Evolutionary conservation across 139 green algal species (phyloP), one percentile per base, ranked within the genome.

Genomic region (Ulvella scutata): DNA sequence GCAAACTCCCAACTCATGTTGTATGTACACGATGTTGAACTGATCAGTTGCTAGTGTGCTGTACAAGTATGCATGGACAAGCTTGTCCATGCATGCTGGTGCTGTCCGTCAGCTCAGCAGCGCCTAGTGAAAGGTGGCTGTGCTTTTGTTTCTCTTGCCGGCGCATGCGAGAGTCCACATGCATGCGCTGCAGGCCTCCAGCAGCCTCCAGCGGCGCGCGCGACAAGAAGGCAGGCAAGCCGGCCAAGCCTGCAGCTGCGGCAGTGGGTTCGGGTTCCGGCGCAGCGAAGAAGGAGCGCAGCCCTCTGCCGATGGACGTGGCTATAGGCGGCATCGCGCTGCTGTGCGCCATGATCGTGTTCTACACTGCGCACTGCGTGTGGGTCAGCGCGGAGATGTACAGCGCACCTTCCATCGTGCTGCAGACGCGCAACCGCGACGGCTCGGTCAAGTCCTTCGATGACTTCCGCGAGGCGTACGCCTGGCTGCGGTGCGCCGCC

Each of bases 351-450:
- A 73, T 87, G 38, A 44, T 88, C 62, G 75, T 75, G 28, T 77
- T 90, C 29, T 96, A 94, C 78, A 82, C 86, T 13, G 77, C 90
- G 31, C 92, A 97, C 86, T 90, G 83, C 75, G 85, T 96, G 35
- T 89, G 82, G 76, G 81, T 95, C 28, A 85, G 79, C 26, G 86
- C 90, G 1, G 89, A 97, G 76, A 94, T 94, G 83, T 98, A 98
- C 87, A 92, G 83, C 4, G 90, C 92, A 2, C 93, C 93, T 3
- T 97, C 89, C 44, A 96, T 98, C 38, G 93, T 98, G 31, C 82
- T 98, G 72, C 90, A 96, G 85, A 82, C 82, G 21, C 77, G 81
- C 13, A 9, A n/a, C 23, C 39, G 36, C n/a, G 83, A 83, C 75
- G 85, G 85, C 75, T 51, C 38, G 10, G 36, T 79, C 43, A 77